Conservation (phyloP, 768 basidiomycete genomes). For the Podaxis sp. region DNA sequence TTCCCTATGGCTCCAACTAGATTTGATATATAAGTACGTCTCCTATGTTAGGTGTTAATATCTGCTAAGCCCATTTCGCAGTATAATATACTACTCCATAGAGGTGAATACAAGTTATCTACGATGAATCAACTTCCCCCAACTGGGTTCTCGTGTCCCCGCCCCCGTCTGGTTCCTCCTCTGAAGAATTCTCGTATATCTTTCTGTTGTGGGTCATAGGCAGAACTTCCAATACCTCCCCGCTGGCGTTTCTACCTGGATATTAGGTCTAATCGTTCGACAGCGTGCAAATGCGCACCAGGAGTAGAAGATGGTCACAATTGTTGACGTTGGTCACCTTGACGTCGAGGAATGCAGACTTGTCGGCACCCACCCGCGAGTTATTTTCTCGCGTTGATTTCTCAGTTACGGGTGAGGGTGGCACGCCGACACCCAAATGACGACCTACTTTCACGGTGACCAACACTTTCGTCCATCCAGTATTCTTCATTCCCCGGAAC, state of each 20-base stretch:
- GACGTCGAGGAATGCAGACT: constrained; percentile 29
- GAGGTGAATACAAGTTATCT: not conserved
- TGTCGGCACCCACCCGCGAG: not conserved
- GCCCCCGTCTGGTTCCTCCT: constrained; percentile 23
- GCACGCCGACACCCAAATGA: constrained; percentile 8
- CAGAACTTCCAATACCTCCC: constrained; percentile 71
- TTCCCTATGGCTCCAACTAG: constrained; percentile 61
- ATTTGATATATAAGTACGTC: not conserved
- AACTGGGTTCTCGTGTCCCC: not conserved
- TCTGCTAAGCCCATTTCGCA: not conserved
- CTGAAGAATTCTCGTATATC: constrained; percentile 76
- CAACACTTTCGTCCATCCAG: constrained; percentile 65
- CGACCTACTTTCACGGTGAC: constrained; percentile 37
- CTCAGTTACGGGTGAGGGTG: not conserved
- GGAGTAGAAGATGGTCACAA: constrained; percentile 51
- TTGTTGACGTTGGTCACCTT: constrained; percentile 52
- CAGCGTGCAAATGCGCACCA: constrained; percentile 44
- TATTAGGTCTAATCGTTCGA: not conserved
- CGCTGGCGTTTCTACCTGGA: constrained; percentile 52
- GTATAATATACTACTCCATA: not conserved
- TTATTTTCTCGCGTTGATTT: not conserved
- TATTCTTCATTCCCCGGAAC: constrained; percentile 60
- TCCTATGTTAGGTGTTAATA: not conserved
- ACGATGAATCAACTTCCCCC: not conserved
- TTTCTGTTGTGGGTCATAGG: constrained; percentile 73